A percentile compares a stretch with the other conserved stretches of the same genome.
Evolutionary conservation across 805 yeast genomes (phyloP).

Genomic region (Yamadazyma paraphyllophila): DNA sequence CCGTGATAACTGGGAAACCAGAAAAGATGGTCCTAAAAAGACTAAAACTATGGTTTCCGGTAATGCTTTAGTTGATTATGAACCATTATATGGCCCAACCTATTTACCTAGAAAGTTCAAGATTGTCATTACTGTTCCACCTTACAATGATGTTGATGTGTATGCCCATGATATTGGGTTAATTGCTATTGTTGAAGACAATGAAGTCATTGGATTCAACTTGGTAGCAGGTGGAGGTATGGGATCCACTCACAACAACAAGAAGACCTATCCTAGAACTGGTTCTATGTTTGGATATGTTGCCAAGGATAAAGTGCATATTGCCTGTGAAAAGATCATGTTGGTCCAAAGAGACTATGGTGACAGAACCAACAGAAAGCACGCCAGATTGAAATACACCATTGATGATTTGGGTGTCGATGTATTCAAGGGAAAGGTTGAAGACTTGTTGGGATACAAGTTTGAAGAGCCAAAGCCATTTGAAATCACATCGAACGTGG

Average conservation of each 20-base stretch:
- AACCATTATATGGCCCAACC: constrained; percentile 83
- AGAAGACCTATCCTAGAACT: constrained; percentile 93
- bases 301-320: constrained; percentile 60
- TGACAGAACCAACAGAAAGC: constrained; percentile 94
- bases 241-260: constrained; percentile 97
- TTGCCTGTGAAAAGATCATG: constrained; percentile 89
- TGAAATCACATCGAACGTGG: constrained; percentile 82
- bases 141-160: constrained; percentile 94
- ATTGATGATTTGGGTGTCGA: constrained; percentile 92
- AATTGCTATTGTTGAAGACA: constrained; percentile 75
- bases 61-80: constrained; percentile 74
- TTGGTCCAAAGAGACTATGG: constrained; percentile 92
- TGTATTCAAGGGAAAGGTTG: constrained; percentile 74
- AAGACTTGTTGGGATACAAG: constrained; percentile 74
- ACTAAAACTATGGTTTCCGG: constrained; percentile 85
- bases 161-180: constrained; percentile 94
- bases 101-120: constrained; percentile 95
- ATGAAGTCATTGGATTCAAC: constrained; percentile 75
- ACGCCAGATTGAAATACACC: constrained; percentile 95
- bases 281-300: constrained; percentile 86
- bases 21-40: constrained; percentile 75
- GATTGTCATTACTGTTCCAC: constrained; percentile 92
- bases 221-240: constrained; percentile 96
- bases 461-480: constrained; percentile 70
- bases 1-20: constrained; percentile 57